Percentiles rank a stretch among this genome's conserved stretches.
These are phyloP conservation scores for Corchorus capsularis DNA, from an alignment of 345 rosid genomes.

Conservation along the genomic window DNA sequence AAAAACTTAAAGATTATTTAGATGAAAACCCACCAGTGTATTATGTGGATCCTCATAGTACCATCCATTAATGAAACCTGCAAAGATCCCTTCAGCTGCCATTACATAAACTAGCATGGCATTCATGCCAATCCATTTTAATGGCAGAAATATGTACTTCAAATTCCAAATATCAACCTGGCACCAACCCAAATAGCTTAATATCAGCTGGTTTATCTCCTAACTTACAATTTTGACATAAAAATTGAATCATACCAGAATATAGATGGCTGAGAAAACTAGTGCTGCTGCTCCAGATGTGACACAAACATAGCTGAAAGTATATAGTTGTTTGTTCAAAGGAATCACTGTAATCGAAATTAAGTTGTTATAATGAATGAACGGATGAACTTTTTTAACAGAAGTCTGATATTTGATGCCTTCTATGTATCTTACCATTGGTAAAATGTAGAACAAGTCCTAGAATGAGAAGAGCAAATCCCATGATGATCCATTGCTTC, in stretches of 20 bases:
- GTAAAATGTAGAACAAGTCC: conserved; percentile 73
- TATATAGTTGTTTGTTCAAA: conserved; percentile 78
- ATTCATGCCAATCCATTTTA: conserved; percentile 93
- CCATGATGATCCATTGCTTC: conserved; percentile 72
- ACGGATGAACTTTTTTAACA: background rate
- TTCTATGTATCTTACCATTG: conserved; percentile 49
- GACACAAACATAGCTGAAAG: conserved; percentile 77
- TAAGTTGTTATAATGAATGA: conserved; percentile 1
- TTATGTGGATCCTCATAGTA: conserved; percentile 66
- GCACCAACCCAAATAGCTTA: background rate
- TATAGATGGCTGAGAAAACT: conserved; percentile 66
- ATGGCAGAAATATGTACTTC: conserved; percentile 52
- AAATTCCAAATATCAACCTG: conserved; percentile 72
- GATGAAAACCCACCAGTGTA: conserved; percentile 49
- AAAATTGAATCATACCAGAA: conserved; percentile 48
- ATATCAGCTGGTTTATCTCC: background rate
- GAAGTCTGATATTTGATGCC: background rate
- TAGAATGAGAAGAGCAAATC: conserved; percentile 52
- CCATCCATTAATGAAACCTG: conserved; percentile 90
- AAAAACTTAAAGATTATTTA: no score
- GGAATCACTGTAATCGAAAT: conserved; percentile 63
- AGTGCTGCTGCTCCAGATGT: conserved; percentile 85
- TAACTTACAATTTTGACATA: background rate
- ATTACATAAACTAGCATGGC: conserved; percentile 93
- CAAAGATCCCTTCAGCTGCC: conserved; percentile 94